These are phyloP conservation scores for Elongisporangium undulatum DNA, from an alignment of 352 stramenopile genomes.

Conservation along the genomic window DNA sequence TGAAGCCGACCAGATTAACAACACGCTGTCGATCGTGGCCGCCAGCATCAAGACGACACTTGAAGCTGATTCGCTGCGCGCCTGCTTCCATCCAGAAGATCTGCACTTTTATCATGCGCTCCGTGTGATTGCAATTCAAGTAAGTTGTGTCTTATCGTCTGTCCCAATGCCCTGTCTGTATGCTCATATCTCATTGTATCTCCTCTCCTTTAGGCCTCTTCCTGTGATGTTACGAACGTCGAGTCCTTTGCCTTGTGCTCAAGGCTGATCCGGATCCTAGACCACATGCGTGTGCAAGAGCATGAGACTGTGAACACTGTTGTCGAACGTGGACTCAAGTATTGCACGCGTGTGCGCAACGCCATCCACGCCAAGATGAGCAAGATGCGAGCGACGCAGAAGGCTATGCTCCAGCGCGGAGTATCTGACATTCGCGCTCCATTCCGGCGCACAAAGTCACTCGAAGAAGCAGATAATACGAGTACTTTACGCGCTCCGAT, in stretches of 20 bases:
- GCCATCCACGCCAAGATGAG: conserved; percentile 86
- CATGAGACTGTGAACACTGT: conserved; percentile 35
- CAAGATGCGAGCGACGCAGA: conserved; percentile 81
- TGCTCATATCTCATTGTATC: neutral
- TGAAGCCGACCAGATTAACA: conserved; percentile 77
- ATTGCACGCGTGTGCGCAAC: conserved; percentile 49
- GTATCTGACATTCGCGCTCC: conserved; percentile 29
- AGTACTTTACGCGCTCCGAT: conserved; percentile 4
- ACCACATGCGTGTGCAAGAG: conserved; percentile 61
- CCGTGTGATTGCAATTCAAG: conserved; percentile 57
- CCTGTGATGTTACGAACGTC: conserved; percentile 67
- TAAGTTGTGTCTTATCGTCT: conserved; percentile 2
- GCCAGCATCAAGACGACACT: conserved; percentile 58
- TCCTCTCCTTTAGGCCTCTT: conserved; percentile 39
- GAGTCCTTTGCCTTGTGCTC: conserved; percentile 77
- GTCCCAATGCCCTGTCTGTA: neutral
- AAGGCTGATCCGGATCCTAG: conserved; percentile 72
- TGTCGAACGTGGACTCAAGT: conserved; percentile 52
- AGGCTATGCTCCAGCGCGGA: conserved; percentile 65
- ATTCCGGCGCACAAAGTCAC: conserved; percentile 77
- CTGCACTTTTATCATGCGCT: conserved; percentile 73
- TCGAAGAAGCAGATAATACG: conserved; percentile 57
- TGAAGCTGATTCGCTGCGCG: conserved; percentile 22
- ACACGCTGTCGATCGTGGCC: conserved; percentile 44
- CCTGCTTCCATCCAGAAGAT: conserved; percentile 47